phyloP scores from a whole-genome alignment of 164 flowering plant genomes.

The Tetracentron sinense region DNA sequence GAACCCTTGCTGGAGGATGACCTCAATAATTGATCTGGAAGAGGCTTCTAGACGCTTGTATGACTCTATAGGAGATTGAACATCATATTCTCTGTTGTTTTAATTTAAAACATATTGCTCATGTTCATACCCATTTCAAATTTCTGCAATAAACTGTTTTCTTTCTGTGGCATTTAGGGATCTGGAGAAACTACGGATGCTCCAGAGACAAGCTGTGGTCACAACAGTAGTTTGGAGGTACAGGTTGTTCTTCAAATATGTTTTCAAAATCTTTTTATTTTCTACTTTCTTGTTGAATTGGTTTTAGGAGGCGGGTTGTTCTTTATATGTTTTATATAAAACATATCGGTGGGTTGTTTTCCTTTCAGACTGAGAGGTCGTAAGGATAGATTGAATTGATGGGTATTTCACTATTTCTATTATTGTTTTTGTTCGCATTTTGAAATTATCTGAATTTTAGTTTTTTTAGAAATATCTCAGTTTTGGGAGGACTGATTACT shows the following conservation, averaged over 20 bases:
- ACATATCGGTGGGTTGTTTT: neutral
- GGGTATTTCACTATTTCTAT: neutral
- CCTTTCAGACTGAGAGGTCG: neutral
- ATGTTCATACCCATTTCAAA: no score
- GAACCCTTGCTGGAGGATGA: constrained; percentile 60
- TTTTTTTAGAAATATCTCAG: neutral
- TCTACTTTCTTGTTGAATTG: neutral
- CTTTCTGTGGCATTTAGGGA: neutral
- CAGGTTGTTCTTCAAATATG: neutral
- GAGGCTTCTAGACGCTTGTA: constrained; percentile 55
- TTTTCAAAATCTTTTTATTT: no score
- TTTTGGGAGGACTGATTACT: neutral
- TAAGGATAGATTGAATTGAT: neutral
- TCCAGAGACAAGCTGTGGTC: no score
- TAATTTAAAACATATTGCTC: no score
- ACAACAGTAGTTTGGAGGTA: neutral
- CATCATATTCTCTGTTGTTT: no score
- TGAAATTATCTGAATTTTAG: no score
- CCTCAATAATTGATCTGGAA: constrained; percentile 60
- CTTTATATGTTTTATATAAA: no score
- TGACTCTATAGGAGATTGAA: constrained; percentile 55
- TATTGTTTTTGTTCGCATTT: no score
- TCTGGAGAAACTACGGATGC: neutral
- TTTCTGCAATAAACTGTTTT: neutral
- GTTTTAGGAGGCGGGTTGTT: neutral